These are phyloP conservation scores for Brassica cretica DNA, from an alignment of 345 rosid genomes.

Conservation along the genomic window DNA sequence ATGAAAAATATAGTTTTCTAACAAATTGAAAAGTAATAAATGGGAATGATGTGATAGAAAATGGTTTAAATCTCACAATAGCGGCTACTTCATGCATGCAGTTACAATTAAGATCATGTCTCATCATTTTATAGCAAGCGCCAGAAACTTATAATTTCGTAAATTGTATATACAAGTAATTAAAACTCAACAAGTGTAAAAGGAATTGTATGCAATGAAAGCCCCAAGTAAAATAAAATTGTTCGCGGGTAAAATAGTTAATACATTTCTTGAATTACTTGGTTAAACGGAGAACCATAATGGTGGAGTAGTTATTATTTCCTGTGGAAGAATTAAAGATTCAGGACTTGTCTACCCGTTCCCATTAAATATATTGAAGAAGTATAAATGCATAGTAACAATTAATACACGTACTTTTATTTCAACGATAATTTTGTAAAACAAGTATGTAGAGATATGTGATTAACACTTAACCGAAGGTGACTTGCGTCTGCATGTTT, in stretches of 20 bases:
- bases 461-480: not conserved
- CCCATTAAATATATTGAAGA: slow-evolving; percentile 18
- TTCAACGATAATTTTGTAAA: slow-evolving; percentile 15
- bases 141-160: slow-evolving; percentile 13
- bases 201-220: slow-evolving; percentile 14
- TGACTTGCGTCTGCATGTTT: slow-evolving; percentile 3
- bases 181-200: not conserved
- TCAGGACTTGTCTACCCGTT: slow-evolving; percentile 37
- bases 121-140: slow-evolving; percentile 17
- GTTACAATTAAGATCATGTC: slow-evolving; percentile 18
- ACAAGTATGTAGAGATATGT: not conserved
- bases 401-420: not conserved
- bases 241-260: not conserved
- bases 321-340: slow-evolving; percentile 38
- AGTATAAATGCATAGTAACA: slow-evolving; percentile 21
- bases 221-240: not conserved
- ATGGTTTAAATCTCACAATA: slow-evolving; percentile 1
- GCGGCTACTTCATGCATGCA: slow-evolving; percentile 21
- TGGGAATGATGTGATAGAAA: not conserved
- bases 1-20: not conserved
- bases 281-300: not conserved
- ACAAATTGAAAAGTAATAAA: not conserved
- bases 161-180: not conserved
- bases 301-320: slow-evolving; percentile 17
- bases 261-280: not conserved